Conservation (phyloP, 768 basidiomycete genomes). For the Cyclocybe cylindracea region DNA sequence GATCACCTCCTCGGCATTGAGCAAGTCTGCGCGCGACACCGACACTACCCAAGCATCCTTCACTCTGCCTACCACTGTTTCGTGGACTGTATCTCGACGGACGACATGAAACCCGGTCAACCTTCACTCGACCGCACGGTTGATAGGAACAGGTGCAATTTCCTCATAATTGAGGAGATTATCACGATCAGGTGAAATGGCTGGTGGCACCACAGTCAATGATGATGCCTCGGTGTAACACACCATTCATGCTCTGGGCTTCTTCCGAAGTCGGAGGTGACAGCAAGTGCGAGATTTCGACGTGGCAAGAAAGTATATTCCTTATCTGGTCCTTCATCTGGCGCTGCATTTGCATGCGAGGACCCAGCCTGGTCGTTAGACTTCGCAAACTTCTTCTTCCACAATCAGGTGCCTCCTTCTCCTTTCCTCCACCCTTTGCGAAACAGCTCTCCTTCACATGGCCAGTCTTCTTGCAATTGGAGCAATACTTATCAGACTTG, state of each 20-base stretch:
- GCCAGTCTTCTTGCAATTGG: slow-evolving; percentile 27
- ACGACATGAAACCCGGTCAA: too few species aligned
- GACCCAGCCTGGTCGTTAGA: slow-evolving; percentile 9
- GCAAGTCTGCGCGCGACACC: too few species aligned
- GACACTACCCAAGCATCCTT: too few species aligned
- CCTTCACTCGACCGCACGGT: not conserved
- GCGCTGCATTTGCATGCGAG: slow-evolving; percentile 10
- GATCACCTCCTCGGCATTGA: too few species aligned
- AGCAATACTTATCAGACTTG: slow-evolving; percentile 16
- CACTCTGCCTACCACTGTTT: too few species aligned
- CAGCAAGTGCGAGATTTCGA: too few species aligned
- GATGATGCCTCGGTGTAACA: slow-evolving; percentile 8
- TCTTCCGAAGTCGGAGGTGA: slow-evolving; percentile 12
- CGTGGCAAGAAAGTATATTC: slow-evolving; percentile 1
- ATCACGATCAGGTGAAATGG: slow-evolving; percentile 28
- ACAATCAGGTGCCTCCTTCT: slow-evolving; percentile 23
- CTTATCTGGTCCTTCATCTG: slow-evolving; percentile 10
- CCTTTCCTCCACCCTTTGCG: slow-evolving; percentile 32
- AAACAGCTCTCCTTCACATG: slow-evolving; percentile 30
- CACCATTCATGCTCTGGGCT: not conserved
- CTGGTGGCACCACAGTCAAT: slow-evolving; percentile 32
- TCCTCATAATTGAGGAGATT: slow-evolving; percentile 24
- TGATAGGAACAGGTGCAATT: slow-evolving; percentile 19
- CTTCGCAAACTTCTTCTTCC: slow-evolving; percentile 19
- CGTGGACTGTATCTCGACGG: too few species aligned